Evolutionary conservation across 805 yeast genomes (phyloP).

Genomic region (Ogataea nonfermentans): DNA sequence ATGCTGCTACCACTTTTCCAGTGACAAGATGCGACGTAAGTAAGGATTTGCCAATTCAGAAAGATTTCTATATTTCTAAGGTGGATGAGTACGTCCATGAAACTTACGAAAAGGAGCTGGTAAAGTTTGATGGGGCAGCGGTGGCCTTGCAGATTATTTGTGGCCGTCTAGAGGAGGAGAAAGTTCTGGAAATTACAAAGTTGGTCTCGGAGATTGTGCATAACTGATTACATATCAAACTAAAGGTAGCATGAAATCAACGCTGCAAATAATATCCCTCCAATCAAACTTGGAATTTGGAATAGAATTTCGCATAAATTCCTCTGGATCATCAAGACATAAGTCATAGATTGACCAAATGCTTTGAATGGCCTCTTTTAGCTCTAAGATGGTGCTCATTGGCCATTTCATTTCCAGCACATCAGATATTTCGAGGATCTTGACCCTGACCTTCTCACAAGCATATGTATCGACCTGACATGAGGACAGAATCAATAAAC

Average conservation of each 20-base stretch:
- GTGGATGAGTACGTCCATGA: slow-evolving; percentile 46
- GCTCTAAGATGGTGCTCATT: slow-evolving; percentile 22
- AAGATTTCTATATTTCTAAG: slow-evolving; percentile 34
- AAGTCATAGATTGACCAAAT: slow-evolving; percentile 33
- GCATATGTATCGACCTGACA: slow-evolving; percentile 15
- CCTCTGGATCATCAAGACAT: slow-evolving; percentile 9
- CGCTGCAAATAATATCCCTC: slow-evolving; percentile 28
- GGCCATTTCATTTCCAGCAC: slow-evolving; percentile 30
- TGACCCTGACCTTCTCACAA: slow-evolving; percentile 15
- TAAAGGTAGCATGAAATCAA: slow-evolving; percentile 27
- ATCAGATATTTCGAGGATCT: slow-evolving; percentile 21
- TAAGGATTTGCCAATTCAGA: slow-evolving; percentile 31
- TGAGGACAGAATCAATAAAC: slow-evolving; percentile 27
- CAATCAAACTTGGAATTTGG: slow-evolving; percentile 23
- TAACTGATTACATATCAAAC: slow-evolving; percentile 14
- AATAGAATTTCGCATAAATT: slow-evolving; percentile 4
- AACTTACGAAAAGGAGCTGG: slow-evolving; percentile 38
- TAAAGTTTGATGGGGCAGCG: slow-evolving; percentile 51
- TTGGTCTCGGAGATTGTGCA: not conserved
- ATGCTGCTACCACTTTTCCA: slow-evolving; percentile 49
- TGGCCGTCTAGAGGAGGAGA: slow-evolving; percentile 57
- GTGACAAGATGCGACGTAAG: slow-evolving; percentile 51
- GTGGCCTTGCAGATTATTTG: slow-evolving; percentile 64
- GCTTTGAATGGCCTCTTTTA: slow-evolving; percentile 26
- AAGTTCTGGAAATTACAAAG: slow-evolving; percentile 48